These are phyloP conservation scores for Plasmodium cynomolgi DNA, from an alignment of 169 alveolate species.

Conservation along the genomic window DNA sequence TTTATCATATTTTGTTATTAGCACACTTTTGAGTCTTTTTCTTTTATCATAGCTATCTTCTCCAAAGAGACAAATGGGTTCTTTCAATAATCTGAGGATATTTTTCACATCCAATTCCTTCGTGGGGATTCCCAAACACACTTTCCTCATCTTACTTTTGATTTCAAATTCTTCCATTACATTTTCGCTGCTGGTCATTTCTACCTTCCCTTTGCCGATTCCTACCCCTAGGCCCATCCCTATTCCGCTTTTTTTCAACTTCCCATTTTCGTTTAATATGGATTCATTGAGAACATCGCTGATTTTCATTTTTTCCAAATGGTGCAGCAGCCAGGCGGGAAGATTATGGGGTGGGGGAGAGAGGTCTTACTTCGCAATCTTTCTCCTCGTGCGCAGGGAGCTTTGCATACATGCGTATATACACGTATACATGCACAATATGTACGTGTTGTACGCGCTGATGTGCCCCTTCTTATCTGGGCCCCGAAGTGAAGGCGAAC, in stretches of 20 bases:
- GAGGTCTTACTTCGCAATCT: not conserved
- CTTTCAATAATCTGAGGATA: constrained; percentile 81
- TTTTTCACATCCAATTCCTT: constrained; percentile 79
- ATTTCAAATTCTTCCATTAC: constrained; percentile 83
- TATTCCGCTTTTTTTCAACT: constrained; percentile 67
- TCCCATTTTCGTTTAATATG: constrained; percentile 25
- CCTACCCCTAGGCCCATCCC: not conserved
- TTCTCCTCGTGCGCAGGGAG: not conserved
- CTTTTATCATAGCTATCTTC: constrained; percentile 86
- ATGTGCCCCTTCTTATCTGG: not conserved
- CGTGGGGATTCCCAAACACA: constrained; percentile 83
- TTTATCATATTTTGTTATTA: constrained; percentile 81
- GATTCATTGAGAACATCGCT: constrained; percentile 53
- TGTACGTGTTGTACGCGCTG: not conserved
- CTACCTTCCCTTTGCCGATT: constrained; percentile 24
- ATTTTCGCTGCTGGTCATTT: constrained; percentile 44
- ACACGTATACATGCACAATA: not conserved
- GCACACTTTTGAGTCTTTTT: constrained; percentile 80
- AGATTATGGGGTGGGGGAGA: not conserved
- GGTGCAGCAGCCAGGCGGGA: not conserved
- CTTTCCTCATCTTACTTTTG: constrained; percentile 79
- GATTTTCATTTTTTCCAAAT: constrained; percentile 34
- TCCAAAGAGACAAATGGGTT: constrained; percentile 86
- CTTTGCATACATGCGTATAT: not conserved
- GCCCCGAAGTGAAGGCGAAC: not conserved